phyloP scores from a whole-genome alignment of 1,139 yeast species.

The Meyerozyma carpophila region DNA sequence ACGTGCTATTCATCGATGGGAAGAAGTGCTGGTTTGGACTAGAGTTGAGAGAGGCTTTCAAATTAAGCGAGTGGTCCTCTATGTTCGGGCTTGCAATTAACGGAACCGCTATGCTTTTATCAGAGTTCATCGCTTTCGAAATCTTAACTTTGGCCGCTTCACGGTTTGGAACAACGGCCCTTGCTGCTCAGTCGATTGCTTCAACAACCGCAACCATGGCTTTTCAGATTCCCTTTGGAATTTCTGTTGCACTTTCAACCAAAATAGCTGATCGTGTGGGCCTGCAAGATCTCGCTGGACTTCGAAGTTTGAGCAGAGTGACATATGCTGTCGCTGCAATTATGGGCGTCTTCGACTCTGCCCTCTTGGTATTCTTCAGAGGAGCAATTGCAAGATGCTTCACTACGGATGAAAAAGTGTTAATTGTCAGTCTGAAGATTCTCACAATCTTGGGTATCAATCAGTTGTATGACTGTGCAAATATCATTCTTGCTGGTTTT shows the following conservation, averaged over 20 bases:
- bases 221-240: constrained; percentile 5
- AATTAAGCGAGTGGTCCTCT: constrained; percentile 5
- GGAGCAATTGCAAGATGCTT: constrained; percentile 1
- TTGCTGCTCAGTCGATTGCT: constrained; percentile 4
- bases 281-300: background rate
- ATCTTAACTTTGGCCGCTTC: constrained; percentile 5
- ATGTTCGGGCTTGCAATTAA: constrained; percentile 2
- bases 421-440: background rate
- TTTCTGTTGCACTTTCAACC: constrained; percentile 4
- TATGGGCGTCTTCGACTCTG: constrained; percentile 1
- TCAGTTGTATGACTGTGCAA: constrained; percentile 3
- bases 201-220: constrained; percentile 4
- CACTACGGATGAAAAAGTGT: constrained; percentile 3
- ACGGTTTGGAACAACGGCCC: constrained; percentile 3
- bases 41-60: background rate
- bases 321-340: background rate
- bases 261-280: constrained; percentile 4
- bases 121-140: constrained; percentile 5
- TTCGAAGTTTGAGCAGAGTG: background rate
- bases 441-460: constrained; percentile 1
- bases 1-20: constrained; percentile 3
- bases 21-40: constrained; percentile 3
- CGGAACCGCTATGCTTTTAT: constrained; percentile 3
- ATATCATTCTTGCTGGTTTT: constrained; percentile 2
- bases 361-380: background rate